Evolutionary conservation across 1,139 yeast genomes (phyloP), one percentile per base, ranked within the genome.

Genomic region (Pneumocystis sp.): DNA sequence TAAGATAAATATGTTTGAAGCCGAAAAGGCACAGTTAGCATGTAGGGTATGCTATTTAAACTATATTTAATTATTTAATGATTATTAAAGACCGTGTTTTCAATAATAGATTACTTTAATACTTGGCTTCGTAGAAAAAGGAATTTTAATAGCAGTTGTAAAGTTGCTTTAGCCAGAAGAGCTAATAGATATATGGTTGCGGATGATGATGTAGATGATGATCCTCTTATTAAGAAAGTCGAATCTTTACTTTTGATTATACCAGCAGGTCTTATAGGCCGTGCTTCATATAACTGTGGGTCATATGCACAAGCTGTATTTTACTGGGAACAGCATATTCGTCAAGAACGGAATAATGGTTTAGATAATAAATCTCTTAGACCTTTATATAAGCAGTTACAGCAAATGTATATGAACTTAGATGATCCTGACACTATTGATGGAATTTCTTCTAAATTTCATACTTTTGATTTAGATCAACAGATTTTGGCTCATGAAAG

Each of bases 371-470:
- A 50, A 50, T 7, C 31, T 10, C 45, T 42, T 6, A 70, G 68
- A n/a, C 67, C 68, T 1, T 71, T 75, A 29, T 73, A 73, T 62
- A 70, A 73, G 10, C 72, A 72, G 31, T 70, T 95, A 42, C 91
- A 89, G 71, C 82, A 82, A 39, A 87, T 91, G 79, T 95, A 93
- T 74, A 87, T 96, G 4, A 87, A 83, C 67, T 83, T 93, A 66
- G 91, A 90, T 71, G 98, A 95, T 73, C 82, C 86, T 61, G 99
- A 95, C 76, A 85, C 96, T 0, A 79, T 95, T 61, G 93, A 89
- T 73, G 99, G 98, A 25, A 83, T 89, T 2, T 77, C 93, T 64
- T 85, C 89, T 67, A 81, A 82, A 69, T 87, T 89, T 70, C 83
- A 84, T 63, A 83, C 85, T 68, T 77, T 90, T 64, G 81, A 82